Evolutionary conservation across 805 yeast genomes (phyloP), one percentile per base, ranked within the genome.

Genomic region (Candida pseudofarinosa): DNA sequence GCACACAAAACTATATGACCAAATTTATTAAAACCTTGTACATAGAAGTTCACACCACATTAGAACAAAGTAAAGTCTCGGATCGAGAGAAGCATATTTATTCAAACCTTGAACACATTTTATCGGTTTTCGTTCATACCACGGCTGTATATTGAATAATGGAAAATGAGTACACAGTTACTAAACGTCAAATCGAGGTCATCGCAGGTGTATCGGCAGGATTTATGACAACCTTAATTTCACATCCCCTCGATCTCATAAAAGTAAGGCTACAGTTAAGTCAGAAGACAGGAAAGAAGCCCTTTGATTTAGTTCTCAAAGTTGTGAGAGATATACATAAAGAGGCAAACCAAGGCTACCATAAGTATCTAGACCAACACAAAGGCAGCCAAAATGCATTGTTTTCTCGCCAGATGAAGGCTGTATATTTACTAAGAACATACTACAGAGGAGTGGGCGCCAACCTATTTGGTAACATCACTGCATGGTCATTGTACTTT

Each of bases 401-500:
- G 3, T n/a, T 44, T 15, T 19, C 38, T 4, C 33, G 33, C 3
- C 35, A 20, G 8, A 37, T 34, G 19, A 38, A 33, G 34, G 23
- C 38, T 7, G 40, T 44, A 2, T 41, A 41, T 35, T 18, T 34
- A 19, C 5, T 76, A 66, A 37, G 49, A 71, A 40, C 62, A 37
- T 62, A 61, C 46, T 89, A 90, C 55, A 70, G 96, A 43, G 97
- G 97, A 0, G 67, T 89, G 2, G 70, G 80, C 0, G 88, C 95
- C 1, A 93, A 90, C 56, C 54, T 91, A 3, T 32, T 87, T 0
- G 99, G 98, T 0, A 88, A 89, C 50, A 80, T 95, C 0, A 59
- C 80, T 0, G 91, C 96, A 0, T 93, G 99, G 98, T 85, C 88
- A 0, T 60, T 87, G 4, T 93, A 93, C 56, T 93, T 93, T 63